phyloP scores from a whole-genome alignment of 352 stramenopile species.

The Globisporangium viniferum region DNA sequence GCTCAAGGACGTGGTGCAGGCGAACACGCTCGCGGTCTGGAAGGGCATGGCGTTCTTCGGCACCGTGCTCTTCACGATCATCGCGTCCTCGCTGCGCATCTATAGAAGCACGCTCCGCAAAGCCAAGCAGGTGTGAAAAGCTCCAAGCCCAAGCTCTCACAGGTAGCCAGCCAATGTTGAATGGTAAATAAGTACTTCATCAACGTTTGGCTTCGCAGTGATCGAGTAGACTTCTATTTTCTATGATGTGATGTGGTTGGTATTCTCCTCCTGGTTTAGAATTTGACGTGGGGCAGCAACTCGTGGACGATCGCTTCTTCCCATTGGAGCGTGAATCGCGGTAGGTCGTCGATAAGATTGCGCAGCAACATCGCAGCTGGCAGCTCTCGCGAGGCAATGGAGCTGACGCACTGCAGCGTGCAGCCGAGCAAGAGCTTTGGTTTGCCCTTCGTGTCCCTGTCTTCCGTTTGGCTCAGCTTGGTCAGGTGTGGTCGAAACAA shows the following conservation, averaged over 20 bases:
- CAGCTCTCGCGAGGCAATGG: conserved; percentile 22
- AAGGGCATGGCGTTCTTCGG: conserved; percentile 56
- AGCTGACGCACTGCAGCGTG: conserved; percentile 38
- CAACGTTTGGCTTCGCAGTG: neutral
- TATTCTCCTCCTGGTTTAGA: neutral
- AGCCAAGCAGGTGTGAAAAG: conserved; percentile 33
- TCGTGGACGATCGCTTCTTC: conserved; percentile 44
- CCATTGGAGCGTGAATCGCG: conserved; percentile 37
- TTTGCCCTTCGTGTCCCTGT: conserved; percentile 19
- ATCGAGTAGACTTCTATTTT: neutral
- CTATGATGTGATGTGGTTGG: neutral
- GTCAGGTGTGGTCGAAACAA: conserved; percentile 29
- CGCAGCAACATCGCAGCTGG: conserved; percentile 25
- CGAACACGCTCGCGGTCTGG: conserved; percentile 39
- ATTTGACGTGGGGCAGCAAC: conserved; percentile 23
- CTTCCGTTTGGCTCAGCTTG: neutral
- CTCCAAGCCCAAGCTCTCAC: neutral
- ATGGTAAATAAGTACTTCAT: conserved; percentile 1
- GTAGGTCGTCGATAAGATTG: conserved; percentile 36
- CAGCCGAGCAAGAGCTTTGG: conserved; percentile 29
- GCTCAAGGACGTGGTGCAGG: conserved; percentile 34
- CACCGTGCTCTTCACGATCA: conserved; percentile 54
- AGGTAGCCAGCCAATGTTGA: neutral
- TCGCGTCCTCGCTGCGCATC: conserved; percentile 59
- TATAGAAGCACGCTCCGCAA: conserved; percentile 62